Conservation (phyloP, 768 basidiomycete genomes). For the Lactarius hengduanensis region DNA sequence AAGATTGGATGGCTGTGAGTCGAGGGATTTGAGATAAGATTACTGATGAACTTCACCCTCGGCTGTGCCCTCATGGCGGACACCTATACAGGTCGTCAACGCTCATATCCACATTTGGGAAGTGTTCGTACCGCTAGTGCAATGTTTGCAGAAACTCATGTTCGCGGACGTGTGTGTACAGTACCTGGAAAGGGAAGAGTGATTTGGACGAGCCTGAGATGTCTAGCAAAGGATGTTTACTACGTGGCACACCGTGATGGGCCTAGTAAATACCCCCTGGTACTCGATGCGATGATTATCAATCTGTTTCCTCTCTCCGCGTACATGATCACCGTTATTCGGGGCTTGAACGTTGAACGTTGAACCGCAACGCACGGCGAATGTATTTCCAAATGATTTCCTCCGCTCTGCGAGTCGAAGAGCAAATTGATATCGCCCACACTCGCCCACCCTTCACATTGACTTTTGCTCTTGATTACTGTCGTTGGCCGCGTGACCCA, state of each 20-base stretch:
- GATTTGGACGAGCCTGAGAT: neutral
- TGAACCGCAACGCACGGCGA: neutral
- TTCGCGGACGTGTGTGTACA: neutral
- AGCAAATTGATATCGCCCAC: neutral
- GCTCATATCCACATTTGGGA: neutral
- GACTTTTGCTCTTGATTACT: neutral
- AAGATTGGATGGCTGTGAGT: neutral
- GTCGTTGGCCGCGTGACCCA: neutral
- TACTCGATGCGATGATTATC: too few species aligned
- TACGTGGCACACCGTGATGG: too few species aligned
- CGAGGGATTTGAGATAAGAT: neutral
- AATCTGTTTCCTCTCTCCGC: too few species aligned
- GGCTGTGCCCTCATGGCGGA: conserved; percentile 39
- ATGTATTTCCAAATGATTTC: neutral
- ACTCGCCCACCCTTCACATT: neutral
- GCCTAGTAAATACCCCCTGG: too few species aligned
- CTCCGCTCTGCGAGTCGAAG: too few species aligned
- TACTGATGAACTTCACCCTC: conserved; percentile 25
- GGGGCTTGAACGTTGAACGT: too few species aligned
- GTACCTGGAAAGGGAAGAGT: neutral
- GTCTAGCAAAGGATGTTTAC: too few species aligned
- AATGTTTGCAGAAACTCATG: conserved; percentile 58
- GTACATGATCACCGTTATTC: too few species aligned
- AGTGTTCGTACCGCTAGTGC: conserved; percentile 46
- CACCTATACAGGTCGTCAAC: conserved; percentile 29